These are phyloP conservation scores for Phytophthora cryptogea DNA, from an alignment of 352 stramenopile genomes.

Conservation along the genomic window DNA sequence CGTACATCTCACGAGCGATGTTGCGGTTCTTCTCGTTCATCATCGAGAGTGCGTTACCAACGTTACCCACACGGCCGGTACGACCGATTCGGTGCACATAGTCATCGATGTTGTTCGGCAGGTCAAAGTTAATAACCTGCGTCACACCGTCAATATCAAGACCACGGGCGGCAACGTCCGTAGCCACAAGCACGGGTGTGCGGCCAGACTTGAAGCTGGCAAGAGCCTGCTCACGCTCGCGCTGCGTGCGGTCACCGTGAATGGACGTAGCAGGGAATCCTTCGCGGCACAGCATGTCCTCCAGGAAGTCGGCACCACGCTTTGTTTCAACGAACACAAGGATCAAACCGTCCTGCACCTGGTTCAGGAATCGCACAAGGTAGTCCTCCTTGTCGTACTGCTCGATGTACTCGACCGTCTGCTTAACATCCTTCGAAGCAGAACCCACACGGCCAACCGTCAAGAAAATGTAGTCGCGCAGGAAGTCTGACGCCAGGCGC, in stretches of 20 bases:
- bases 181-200: slow-evolving; percentile 96
- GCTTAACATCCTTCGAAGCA: slow-evolving; percentile 98
- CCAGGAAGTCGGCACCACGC: slow-evolving; percentile 95
- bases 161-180: slow-evolving; percentile 97
- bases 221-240: slow-evolving; percentile 94
- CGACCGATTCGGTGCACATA: slow-evolving; percentile 99
- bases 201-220: slow-evolving; percentile 91
- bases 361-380: slow-evolving; percentile 96
- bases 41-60: slow-evolving; percentile 96
- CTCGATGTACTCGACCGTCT: slow-evolving; percentile 97
- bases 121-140: slow-evolving; percentile 98
- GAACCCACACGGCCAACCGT: slow-evolving; percentile 98
- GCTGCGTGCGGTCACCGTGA: slow-evolving; percentile 97
- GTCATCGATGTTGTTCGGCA: slow-evolving; percentile 98
- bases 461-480: slow-evolving; percentile 99
- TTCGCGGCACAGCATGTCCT: slow-evolving; percentile 94
- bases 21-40: slow-evolving; percentile 99
- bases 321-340: slow-evolving; percentile 99
- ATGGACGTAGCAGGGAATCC: slow-evolving; percentile 95
- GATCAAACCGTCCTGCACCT: slow-evolving; percentile 90
- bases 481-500: slow-evolving; percentile 96
- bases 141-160: slow-evolving; percentile 99
- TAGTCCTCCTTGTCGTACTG: slow-evolving; percentile 97
- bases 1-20: slow-evolving; percentile 96
- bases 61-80: slow-evolving; percentile 98